Conservation (phyloP, 75 land plant species). For the Pinus taeda region DNA sequence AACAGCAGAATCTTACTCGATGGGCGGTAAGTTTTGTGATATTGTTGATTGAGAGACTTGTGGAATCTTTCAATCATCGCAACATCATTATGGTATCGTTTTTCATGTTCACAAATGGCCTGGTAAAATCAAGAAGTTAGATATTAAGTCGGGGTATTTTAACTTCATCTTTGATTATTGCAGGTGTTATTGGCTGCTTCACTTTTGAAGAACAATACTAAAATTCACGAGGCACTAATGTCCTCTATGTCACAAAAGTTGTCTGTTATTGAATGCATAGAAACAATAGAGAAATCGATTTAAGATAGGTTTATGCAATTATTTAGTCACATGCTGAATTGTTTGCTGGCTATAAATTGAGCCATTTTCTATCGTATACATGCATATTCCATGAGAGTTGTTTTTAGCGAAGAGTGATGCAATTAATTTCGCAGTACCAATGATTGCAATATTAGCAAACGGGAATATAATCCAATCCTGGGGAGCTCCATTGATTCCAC, state of each 20-base stretch:
- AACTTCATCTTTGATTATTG: slow-evolving; percentile 7
- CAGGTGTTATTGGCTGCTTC: slow-evolving; percentile 88
- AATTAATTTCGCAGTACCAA: not conserved
- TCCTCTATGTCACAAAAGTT: slow-evolving; percentile 76
- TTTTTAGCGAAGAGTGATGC: not conserved
- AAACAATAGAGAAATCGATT: slow-evolving; percentile 66
- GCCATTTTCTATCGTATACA: not conserved
- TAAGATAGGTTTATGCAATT: slow-evolving; percentile 5
- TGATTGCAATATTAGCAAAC: not conserved
- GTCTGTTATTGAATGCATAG: slow-evolving; percentile 71
- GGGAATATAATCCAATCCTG: not conserved
- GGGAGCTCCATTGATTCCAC: too few relatives aligned
- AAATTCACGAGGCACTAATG: slow-evolving; percentile 78
- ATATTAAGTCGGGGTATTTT: not conserved
- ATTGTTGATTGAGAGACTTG: not conserved
- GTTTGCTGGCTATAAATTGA: not conserved
- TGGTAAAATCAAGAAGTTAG: not conserved
- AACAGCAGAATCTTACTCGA: slow-evolving; percentile 96
- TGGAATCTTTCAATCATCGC: not conserved
- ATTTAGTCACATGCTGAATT: not conserved
- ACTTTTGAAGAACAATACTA: slow-evolving; percentile 79
- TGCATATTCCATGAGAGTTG: not conserved
- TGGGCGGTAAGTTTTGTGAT: slow-evolving; percentile 76
- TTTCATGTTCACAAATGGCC: not conserved
- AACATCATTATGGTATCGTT: not conserved